These are phyloP conservation scores for Chytridium lagenaria DNA, from an alignment of 371 early-diverging fungal genomes.

Conservation along the genomic window DNA sequence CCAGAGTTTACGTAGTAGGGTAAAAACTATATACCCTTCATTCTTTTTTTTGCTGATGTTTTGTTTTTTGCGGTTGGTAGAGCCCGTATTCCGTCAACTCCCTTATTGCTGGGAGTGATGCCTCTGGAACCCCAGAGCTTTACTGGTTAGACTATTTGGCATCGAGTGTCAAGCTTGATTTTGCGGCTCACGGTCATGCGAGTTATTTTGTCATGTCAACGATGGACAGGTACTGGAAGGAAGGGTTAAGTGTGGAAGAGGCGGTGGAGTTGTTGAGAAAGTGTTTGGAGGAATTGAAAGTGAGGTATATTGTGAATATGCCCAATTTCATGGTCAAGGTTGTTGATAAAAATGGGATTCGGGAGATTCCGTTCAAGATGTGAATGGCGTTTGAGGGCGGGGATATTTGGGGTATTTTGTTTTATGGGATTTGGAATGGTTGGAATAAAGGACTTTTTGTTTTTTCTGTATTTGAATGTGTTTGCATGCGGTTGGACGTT, in stretches of 20 bases:
- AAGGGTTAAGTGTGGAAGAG: constrained; percentile 84
- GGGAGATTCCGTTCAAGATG: constrained; percentile 41
- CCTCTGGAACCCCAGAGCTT: constrained; percentile 74
- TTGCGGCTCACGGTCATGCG: constrained; percentile 93
- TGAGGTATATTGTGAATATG: constrained; percentile 87
- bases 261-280: constrained; percentile 78
- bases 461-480: too few relatives aligned
- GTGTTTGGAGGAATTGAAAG: constrained; percentile 86
- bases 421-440: too few relatives aligned
- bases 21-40: too few relatives aligned
- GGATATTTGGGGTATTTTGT: not conserved
- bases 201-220: constrained; percentile 89
- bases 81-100: constrained; percentile 90
- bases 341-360: constrained; percentile 83
- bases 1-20: constrained; percentile 83
- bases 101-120: constrained; percentile 86
- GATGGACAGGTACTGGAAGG: constrained; percentile 91
- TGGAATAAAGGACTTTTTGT: too few relatives aligned
- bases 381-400: too few relatives aligned
- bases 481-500: too few relatives aligned
- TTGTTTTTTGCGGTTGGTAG: constrained; percentile 48
- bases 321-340: constrained; percentile 84
- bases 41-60: too few relatives aligned
- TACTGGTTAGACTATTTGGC: constrained; percentile 96
- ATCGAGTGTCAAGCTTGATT: constrained; percentile 78